Percentiles rank a stretch among this genome's conserved stretches.
Evolutionary conservation across 352 stramenopile species (phyloP).

Genomic region (Phytophthora europaea): DNA sequence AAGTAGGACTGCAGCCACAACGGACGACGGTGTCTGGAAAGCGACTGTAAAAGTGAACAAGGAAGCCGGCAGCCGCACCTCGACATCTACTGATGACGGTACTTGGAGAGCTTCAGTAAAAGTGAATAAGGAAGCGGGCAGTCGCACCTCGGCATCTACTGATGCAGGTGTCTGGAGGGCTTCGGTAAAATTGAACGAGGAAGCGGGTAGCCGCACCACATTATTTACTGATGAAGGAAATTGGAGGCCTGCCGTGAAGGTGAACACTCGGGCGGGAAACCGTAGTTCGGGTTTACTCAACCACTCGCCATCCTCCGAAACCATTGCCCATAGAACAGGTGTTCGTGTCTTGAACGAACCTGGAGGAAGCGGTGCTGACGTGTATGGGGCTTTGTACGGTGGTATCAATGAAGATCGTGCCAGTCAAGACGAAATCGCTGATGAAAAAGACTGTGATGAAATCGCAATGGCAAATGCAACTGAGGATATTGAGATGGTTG

Average conservation of each 20-base stretch:
- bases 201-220: slow-evolving; percentile 31
- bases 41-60: slow-evolving; percentile 21
- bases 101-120: slow-evolving; percentile 26
- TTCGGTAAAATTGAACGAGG: slow-evolving; percentile 42
- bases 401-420: not conserved
- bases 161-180: slow-evolving; percentile 15
- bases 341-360: slow-evolving; percentile 53
- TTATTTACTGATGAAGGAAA: slow-evolving; percentile 1
- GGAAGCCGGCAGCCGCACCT: slow-evolving; percentile 9
- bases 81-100: not conserved
- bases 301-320: not conserved
- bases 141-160: slow-evolving; percentile 12
- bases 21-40: not conserved
- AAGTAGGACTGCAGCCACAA: not conserved
- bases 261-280: slow-evolving; percentile 42
- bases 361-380: slow-evolving; percentile 39
- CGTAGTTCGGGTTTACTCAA: slow-evolving; percentile 33
- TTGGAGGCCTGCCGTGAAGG: slow-evolving; percentile 41
- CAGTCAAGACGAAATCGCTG: not conserved
- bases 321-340: slow-evolving; percentile 13
- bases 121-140: slow-evolving; percentile 42
- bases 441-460: not conserved
- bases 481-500: slow-evolving; percentile 27
- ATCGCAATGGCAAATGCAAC: not conserved
- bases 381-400: slow-evolving; percentile 46